These are phyloP conservation scores for Trypethelium eluteriae DNA, from an alignment of 495 filamentous ascomycete species.

Conservation along the genomic window DNA sequence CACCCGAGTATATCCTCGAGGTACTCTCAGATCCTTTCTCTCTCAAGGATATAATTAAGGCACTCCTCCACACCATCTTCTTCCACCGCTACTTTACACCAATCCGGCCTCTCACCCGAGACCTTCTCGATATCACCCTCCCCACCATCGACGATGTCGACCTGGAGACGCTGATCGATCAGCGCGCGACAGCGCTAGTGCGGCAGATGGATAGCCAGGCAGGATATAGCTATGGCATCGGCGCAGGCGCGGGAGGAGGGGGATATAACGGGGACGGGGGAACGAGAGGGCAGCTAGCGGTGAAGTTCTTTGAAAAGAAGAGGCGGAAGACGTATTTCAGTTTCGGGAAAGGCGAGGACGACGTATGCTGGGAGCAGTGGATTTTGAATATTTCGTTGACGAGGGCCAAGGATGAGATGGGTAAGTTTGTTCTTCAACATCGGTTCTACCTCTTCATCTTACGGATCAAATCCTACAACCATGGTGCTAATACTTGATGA, in stretches of 20 bases:
- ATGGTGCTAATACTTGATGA: constrained; percentile 11
- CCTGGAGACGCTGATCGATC: constrained; percentile 86
- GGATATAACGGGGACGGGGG: constrained; percentile 18
- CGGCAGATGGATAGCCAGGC: constrained; percentile 42
- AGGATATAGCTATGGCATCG: constrained; percentile 1
- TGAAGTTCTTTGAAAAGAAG: constrained; percentile 93
- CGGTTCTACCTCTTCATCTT: background rate
- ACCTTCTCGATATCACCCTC: constrained; percentile 85
- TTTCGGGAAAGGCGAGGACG: constrained; percentile 78
- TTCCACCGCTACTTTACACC: constrained; percentile 96
- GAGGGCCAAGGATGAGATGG: constrained; percentile 77
- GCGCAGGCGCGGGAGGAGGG: background rate
- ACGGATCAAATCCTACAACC: background rate
- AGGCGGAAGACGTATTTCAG: constrained; percentile 62
- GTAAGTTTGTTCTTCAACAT: constrained; percentile 42
- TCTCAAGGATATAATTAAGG: constrained; percentile 87
- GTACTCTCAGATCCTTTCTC: constrained; percentile 39
- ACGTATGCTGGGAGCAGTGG: constrained; percentile 96
- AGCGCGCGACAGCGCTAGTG: constrained; percentile 67
- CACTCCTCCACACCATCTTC: constrained; percentile 95
- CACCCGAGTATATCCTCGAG: constrained; percentile 39
- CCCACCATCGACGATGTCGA: constrained; percentile 83
- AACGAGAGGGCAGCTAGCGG: constrained; percentile 70
- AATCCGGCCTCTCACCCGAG: constrained; percentile 72
- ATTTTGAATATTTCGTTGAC: constrained; percentile 84